A percentile compares a stretch with the other conserved stretches of the same genome.
phyloP scores from a whole-genome alignment of 805 yeast genomes.

The Metschnikowia baotianmanensis region DNA sequence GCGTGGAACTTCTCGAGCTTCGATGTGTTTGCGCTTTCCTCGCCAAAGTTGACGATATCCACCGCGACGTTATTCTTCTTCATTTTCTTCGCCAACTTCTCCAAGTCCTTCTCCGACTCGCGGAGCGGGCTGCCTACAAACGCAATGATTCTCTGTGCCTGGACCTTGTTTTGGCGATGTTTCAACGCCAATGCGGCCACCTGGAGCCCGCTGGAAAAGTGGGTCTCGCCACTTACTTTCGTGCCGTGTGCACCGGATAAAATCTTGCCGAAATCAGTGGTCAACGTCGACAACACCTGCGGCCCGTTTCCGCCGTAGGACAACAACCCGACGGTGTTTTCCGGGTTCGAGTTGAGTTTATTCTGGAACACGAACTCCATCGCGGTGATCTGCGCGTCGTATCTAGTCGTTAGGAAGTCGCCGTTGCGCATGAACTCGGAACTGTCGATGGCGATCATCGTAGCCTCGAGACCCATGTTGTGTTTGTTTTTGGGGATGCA shows the following conservation, averaged over 20 bases:
- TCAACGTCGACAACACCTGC: conserved; percentile 82
- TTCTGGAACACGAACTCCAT: conserved; percentile 83
- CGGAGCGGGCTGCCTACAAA: conserved; percentile 86
- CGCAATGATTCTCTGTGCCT: conserved; percentile 82
- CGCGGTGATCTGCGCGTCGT: conserved; percentile 89
- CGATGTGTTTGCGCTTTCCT: conserved; percentile 70
- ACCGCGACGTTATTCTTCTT: conserved; percentile 90
- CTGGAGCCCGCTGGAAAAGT: conserved; percentile 81
- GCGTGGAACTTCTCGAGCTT: conserved; percentile 78
- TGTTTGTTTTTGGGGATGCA: neutral
- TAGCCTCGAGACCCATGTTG: conserved; percentile 90
- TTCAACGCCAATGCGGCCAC: conserved; percentile 89
- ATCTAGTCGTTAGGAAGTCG: conserved; percentile 83
- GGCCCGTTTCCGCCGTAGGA: conserved; percentile 85
- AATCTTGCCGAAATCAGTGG: conserved; percentile 83
- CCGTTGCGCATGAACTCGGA: conserved; percentile 96
- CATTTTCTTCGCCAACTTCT: conserved; percentile 83
- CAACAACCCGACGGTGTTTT: conserved; percentile 87
- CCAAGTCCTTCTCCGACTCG: conserved; percentile 68
- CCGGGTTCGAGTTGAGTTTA: conserved; percentile 87
- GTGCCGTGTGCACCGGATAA: conserved; percentile 81
- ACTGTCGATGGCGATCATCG: conserved; percentile 92
- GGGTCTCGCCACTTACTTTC: conserved; percentile 61
- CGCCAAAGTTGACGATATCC: conserved; percentile 91
- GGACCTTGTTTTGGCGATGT: conserved; percentile 93